Conservation (phyloP, 768 basidiomycete species). For the Kwoniella dejecticola region DNA sequence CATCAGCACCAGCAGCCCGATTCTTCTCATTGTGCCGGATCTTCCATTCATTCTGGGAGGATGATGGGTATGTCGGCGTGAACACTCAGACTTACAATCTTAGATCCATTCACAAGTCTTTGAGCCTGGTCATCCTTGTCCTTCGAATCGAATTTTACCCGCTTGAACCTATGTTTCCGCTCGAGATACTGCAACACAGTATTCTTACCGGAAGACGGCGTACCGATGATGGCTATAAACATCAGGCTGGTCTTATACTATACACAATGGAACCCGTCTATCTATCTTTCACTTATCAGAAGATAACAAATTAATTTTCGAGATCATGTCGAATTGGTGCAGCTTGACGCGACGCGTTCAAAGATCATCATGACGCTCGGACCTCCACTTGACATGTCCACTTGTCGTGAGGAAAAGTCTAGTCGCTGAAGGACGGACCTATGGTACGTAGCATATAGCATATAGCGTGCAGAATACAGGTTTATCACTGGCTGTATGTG, state of each 20-base stretch:
- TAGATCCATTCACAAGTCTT: slow-evolving; percentile 17
- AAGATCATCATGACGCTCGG: not conserved
- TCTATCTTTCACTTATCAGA: no score
- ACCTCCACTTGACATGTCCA: slow-evolving; percentile 9
- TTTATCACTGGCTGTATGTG: no score
- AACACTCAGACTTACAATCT: slow-evolving; percentile 20
- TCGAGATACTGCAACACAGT: slow-evolving; percentile 55
- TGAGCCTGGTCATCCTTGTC: not conserved
- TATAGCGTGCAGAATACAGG: not conserved
- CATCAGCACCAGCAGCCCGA: no score
- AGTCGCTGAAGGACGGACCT: not conserved
- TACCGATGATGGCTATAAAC: slow-evolving; percentile 58
- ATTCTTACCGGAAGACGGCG: slow-evolving; percentile 55
- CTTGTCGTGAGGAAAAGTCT: not conserved
- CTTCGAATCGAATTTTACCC: slow-evolving; percentile 42
- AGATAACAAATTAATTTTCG: not conserved
- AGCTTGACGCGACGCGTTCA: not conserved
- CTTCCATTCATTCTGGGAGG: no score
- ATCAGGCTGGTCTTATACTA: no score
- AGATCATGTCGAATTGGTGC: not conserved
- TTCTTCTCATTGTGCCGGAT: no score
- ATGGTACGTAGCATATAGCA: not conserved
- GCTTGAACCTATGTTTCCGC: slow-evolving; percentile 48
- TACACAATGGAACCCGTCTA: no score
- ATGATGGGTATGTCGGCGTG: no score